Percentiles rank a stretch among this genome's conserved stretches.
Evolutionary conservation across 2,329 filamentous ascomycete species (phyloP).

Genomic region (Pestalotiopsis sp.): DNA sequence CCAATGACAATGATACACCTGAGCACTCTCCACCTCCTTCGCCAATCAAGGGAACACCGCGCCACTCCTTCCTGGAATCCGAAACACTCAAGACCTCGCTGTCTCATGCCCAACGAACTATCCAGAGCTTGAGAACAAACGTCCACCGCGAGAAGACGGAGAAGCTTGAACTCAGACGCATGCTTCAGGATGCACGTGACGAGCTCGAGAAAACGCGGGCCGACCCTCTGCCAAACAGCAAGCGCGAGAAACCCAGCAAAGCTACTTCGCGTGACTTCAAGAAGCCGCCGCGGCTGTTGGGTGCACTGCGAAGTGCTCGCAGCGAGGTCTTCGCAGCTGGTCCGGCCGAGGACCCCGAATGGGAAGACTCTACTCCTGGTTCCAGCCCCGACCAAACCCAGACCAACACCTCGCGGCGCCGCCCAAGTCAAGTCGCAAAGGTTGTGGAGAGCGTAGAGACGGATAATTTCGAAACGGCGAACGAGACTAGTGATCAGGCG

Average conservation of each 20-base stretch:
- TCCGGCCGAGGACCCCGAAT: constrained; percentile 73
- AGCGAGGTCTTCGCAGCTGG: constrained; percentile 68
- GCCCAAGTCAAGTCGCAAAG: constrained; percentile 27
- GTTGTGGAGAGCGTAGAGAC: constrained; percentile 44
- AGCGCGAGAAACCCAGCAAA: constrained; percentile 64
- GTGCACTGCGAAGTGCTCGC: constrained; percentile 70
- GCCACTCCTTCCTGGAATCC: constrained; percentile 88
- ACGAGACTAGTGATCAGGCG: constrained; percentile 69
- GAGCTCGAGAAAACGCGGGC: constrained; percentile 76
- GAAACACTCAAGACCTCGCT: constrained; percentile 95
- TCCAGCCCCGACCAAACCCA: constrained; percentile 48
- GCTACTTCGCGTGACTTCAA: constrained; percentile 70
- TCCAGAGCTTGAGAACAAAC: constrained; percentile 91
- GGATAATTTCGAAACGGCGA: constrained; percentile 79
- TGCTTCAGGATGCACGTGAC: constrained; percentile 93
- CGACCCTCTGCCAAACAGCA: constrained; percentile 42
- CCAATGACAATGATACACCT: constrained; percentile 71
- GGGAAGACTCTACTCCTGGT: constrained; percentile 78
- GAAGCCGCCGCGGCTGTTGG: constrained; percentile 78
- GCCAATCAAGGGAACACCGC: constrained; percentile 86
- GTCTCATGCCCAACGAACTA: constrained; percentile 92
- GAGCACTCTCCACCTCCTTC: constrained; percentile 91
- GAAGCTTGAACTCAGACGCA: constrained; percentile 91
- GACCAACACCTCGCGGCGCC: constrained; percentile 25
- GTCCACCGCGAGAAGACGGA: constrained; percentile 98